Evolutionary conservation across 345 rosid genomes (phyloP), one percentile per base, ranked within the genome.

Genomic region (Hypericum androsaemum): DNA sequence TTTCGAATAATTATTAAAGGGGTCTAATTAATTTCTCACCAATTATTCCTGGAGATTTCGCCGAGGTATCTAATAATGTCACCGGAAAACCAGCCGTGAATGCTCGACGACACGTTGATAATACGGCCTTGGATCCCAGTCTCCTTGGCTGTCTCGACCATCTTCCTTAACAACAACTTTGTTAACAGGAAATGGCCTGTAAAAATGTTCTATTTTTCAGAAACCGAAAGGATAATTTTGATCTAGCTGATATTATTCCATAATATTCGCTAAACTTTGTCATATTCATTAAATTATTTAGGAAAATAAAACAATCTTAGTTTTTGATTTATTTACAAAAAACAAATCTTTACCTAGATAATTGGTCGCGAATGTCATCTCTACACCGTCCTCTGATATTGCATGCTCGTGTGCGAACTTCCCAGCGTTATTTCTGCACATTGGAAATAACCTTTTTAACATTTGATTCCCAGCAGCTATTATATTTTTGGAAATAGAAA

Each of bases 291-390:
- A 1, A 22, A 22, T 22, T 22, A 22, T n/a, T n/a, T n/a, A n/a
- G n/a, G n/a, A n/a, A n/a, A n/a, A n/a, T n/a, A n/a, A n/a, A n/a
- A n/a, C n/a, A n/a, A n/a, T n/a, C n/a, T n/a, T n/a, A n/a, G n/a
- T n/a, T n/a, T n/a, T n/a, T n/a, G n/a, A 14, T 49, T 10, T 48
- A 44, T 50, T 50, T 10, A 13, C 38, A 5, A n/a, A 3, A 14
- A 41, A 41, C 3, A n/a, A 17, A 15, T 54, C 52, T 37, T 67
- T 75, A 92, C 98, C 97, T 1, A 88, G 77, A 59, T 88, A 88
- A 68, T 94, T 94, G 56, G 99, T 94, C 0, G 94, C 99, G 57
- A 94, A 88, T 42, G 94, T 85, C 95, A 94, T 86, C 84, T 94
- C 99, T 67, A 94, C 76, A 49, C 97, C 97, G 67, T 94, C 97